These are phyloP conservation scores for Epipyxis sp. DNA, from an alignment of 108 stramenopile genomes.

Conservation along the genomic window DNA sequence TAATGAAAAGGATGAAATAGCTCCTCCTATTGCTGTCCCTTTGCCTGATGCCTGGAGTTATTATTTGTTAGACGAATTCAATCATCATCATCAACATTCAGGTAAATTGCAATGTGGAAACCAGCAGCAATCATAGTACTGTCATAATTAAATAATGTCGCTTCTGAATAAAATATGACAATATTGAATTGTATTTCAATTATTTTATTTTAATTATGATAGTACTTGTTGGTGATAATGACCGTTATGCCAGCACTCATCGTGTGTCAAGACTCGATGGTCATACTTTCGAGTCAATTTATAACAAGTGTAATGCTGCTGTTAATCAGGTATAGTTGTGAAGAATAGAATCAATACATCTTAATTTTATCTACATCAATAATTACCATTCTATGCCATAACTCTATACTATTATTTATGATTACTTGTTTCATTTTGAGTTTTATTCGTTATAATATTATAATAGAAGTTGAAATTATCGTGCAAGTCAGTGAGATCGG, in stretches of 20 bases:
- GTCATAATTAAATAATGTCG: no score
- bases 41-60: conserved; percentile 67
- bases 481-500: neutral
- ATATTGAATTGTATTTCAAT: neutral
- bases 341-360: no score
- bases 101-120: neutral
- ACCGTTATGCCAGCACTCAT: conserved; percentile 24
- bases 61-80: conserved; percentile 80
- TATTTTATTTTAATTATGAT: neutral
- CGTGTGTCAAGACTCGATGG: conserved; percentile 11
- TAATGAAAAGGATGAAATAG: conserved; percentile 30
- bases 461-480: neutral
- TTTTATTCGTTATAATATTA: no score
- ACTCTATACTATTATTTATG: no score
- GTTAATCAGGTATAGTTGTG: neutral
- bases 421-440: no score
- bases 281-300: conserved; percentile 9
- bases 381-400: no score
- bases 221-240: conserved; percentile 12
- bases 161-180: neutral
- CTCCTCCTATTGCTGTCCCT: conserved; percentile 49
- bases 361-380: no score
- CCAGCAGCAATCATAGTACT: neutral
- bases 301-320: neutral
- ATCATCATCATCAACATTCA: conserved; percentile 64